These are phyloP conservation scores for Nemania bipapillata DNA, from an alignment of 2,329 filamentous ascomycete species.

Conservation along the genomic window DNA sequence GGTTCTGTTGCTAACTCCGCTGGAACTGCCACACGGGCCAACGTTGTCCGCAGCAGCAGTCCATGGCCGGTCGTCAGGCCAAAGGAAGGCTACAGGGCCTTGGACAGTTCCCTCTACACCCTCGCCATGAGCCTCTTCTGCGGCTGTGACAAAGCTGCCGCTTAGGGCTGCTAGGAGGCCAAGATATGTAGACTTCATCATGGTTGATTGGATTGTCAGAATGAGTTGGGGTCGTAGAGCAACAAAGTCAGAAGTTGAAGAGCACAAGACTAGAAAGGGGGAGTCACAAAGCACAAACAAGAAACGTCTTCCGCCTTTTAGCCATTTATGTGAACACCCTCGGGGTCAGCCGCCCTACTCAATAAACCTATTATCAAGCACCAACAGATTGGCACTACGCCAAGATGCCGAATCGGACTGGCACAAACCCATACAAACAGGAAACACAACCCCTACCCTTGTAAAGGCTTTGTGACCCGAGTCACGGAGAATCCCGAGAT, in stretches of 20 bases:
- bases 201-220: not conserved
- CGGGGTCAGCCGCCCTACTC: not conserved
- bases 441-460: not conserved
- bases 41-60: slow-evolving; percentile 61
- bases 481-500: slow-evolving; percentile 30
- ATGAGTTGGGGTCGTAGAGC: not conserved
- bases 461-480: not conserved
- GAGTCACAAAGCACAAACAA: not conserved
- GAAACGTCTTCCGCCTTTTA: not conserved
- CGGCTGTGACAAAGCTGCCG: slow-evolving; percentile 32
- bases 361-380: not conserved
- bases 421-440: not conserved
- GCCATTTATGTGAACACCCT: not conserved
- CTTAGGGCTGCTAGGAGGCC: slow-evolving; percentile 35
- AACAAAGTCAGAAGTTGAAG: not conserved
- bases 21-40: slow-evolving; percentile 62
- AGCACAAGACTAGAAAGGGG: not conserved
- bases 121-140: slow-evolving; percentile 43
- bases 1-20: slow-evolving; percentile 59
- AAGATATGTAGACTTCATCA: slow-evolving; percentile 41
- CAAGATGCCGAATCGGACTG: slow-evolving; percentile 5
- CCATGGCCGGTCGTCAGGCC: slow-evolving; percentile 64
- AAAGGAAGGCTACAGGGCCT: slow-evolving; percentile 67
- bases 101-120: slow-evolving; percentile 53
- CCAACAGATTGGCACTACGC: not conserved